Conservation (phyloP, 805 yeast species). For the Jamesozyma hellenica region DNA sequence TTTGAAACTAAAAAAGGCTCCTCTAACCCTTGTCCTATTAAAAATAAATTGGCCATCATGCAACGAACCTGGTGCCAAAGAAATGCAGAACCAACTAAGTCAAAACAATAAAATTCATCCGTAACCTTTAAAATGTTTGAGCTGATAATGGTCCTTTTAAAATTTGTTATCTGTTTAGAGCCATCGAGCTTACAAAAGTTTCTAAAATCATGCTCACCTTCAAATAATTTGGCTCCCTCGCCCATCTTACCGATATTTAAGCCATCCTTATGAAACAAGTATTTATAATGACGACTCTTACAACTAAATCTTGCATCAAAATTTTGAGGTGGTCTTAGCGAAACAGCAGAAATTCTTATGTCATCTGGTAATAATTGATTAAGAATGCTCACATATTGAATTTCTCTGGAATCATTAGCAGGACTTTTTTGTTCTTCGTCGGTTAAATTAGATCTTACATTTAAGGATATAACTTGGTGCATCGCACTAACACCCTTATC, state of each 20-base stretch:
- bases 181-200: conserved; percentile 94
- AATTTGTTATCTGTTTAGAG: conserved; percentile 80
- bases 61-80: conserved; percentile 97
- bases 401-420: conserved; percentile 51
- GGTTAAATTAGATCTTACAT: conserved; percentile 58
- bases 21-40: conserved; percentile 75
- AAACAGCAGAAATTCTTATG: conserved; percentile 70
- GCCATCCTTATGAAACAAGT: conserved; percentile 50
- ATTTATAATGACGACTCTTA: conserved; percentile 72
- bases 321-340: conserved; percentile 68
- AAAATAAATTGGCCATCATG: conserved; percentile 75
- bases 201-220: conserved; percentile 82
- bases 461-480: conserved; percentile 82
- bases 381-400: conserved; percentile 65
- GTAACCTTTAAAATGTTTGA: conserved; percentile 36
- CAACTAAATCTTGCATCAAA: conserved; percentile 95
- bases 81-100: conserved; percentile 80
- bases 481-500: conserved; percentile 96
- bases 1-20: conserved; percentile 44
- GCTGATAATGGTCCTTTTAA: conserved; percentile 48
- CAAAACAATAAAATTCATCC: conserved; percentile 53
- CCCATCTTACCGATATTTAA: conserved; percentile 61
- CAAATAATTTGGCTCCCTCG: conserved; percentile 45
- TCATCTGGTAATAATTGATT: conserved; percentile 75
- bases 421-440: conserved; percentile 52